Evolutionary conservation across 306 rosid species (phyloP).

Genomic region (Acmispon strigosus): DNA sequence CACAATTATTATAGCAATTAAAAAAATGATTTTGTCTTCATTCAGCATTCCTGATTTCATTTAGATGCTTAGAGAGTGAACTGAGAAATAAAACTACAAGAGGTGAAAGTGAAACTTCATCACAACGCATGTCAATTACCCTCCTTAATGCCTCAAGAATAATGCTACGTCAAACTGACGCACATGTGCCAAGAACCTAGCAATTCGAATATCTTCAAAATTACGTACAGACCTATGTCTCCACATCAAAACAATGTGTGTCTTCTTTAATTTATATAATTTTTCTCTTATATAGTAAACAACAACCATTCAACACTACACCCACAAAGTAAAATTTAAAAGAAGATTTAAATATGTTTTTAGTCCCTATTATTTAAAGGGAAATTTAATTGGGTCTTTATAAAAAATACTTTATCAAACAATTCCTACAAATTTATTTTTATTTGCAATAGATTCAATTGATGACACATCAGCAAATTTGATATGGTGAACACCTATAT

Average conservation of each 20-base stretch:
- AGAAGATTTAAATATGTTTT: too few species aligned
- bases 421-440: too few species aligned
- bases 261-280: background rate
- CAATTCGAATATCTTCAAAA: background rate
- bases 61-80: background rate
- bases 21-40: background rate
- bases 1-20: background rate
- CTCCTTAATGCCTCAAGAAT: conserved; percentile 23
- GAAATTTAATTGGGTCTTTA: too few species aligned
- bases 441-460: too few species aligned
- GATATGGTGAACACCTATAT: too few species aligned
- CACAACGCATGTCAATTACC: conserved; percentile 15
- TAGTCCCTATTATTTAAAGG: too few species aligned
- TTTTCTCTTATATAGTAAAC: background rate
- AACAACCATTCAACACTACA: too few species aligned
- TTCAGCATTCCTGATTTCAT: background rate
- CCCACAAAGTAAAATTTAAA: too few species aligned
- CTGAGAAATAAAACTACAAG: conserved; percentile 9
- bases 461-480: too few species aligned
- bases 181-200: background rate
- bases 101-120: conserved; percentile 22
- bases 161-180: conserved; percentile 25
- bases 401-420: too few species aligned
- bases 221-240: background rate
- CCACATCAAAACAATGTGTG: background rate